These are phyloP conservation scores for Fusarium abutilonis DNA, from an alignment of 2,329 filamentous ascomycete genomes.

Conservation along the genomic window DNA sequence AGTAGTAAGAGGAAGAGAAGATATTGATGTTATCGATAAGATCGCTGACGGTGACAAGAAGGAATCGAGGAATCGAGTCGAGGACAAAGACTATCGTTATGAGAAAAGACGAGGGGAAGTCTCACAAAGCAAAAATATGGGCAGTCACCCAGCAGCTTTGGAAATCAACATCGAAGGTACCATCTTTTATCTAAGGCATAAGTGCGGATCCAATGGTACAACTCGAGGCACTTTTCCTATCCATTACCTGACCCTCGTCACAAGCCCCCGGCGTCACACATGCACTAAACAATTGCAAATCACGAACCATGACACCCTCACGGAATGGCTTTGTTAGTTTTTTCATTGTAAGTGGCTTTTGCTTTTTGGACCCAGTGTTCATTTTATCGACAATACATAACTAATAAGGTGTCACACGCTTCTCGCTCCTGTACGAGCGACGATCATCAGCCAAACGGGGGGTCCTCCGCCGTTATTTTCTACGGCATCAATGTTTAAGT, in stretches of 20 bases:
- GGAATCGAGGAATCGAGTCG: background rate
- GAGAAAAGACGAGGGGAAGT: conserved; percentile 4
- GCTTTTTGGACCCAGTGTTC: background rate
- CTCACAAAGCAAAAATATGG: conserved; percentile 4
- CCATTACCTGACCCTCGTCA: conserved; percentile 6
- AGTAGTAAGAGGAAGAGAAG: background rate
- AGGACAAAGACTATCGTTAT: background rate
- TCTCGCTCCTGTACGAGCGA: conserved; percentile 1
- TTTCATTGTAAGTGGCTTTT: conserved; percentile 7
- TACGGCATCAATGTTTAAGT: conserved; percentile 10
- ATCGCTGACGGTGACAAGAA: background rate
- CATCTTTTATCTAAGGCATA: conserved; percentile 2
- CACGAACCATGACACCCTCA: conserved; percentile 24
- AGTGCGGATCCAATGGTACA: conserved; percentile 11
- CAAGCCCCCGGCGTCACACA: conserved; percentile 35
- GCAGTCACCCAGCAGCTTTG: conserved; percentile 6
- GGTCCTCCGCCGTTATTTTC: conserved; percentile 2
- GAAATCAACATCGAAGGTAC: background rate
- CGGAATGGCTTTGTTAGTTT: conserved; percentile 4
- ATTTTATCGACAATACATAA: conserved; percentile 9
- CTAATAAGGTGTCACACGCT: conserved; percentile 18
- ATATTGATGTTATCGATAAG: background rate
- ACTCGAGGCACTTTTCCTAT: background rate
- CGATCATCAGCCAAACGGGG: conserved; percentile 19
- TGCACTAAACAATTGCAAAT: conserved; percentile 12